A percentile compares a stretch with the other conserved stretches of the same genome.
These are phyloP conservation scores for Coemansia sp. DNA, from an alignment of 192 early-diverging fungal species.

Conservation along the genomic window DNA sequence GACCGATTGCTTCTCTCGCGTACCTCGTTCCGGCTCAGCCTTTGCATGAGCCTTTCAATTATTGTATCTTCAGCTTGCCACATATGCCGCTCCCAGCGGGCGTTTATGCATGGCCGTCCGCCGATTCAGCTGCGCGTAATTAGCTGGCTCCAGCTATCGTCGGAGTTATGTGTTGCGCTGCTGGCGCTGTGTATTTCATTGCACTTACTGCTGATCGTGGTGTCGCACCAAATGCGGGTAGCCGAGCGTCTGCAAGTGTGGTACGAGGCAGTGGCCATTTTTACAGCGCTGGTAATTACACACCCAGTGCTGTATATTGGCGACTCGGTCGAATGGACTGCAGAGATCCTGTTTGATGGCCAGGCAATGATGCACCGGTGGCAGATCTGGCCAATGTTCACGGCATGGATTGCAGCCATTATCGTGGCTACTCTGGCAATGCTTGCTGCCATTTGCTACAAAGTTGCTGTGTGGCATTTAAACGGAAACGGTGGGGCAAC, in stretches of 20 bases:
- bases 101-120: neutral
- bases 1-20: constrained; percentile 1
- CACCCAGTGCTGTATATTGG: constrained; percentile 26
- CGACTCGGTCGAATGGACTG: constrained; percentile 4
- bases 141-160: neutral
- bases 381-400: constrained; percentile 3
- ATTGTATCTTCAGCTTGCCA: neutral
- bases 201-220: neutral
- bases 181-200: neutral
- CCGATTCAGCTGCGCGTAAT: constrained; percentile 3
- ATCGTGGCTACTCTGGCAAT: neutral
- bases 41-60: neutral
- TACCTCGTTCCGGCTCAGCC: constrained; percentile 8
- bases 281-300: neutral
- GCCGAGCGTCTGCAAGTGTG: neutral
- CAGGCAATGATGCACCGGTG: neutral
- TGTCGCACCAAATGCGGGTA: neutral
- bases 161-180: neutral
- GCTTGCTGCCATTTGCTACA: neutral
- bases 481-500: no score
- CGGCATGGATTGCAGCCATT: constrained; percentile 2
- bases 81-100: neutral
- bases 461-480: neutral
- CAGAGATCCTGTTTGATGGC: constrained; percentile 1
- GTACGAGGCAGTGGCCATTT: neutral